These are phyloP conservation scores for Aspergillus fumigatiaffinis DNA, from an alignment of 2,329 filamentous ascomycete genomes.

Conservation along the genomic window DNA sequence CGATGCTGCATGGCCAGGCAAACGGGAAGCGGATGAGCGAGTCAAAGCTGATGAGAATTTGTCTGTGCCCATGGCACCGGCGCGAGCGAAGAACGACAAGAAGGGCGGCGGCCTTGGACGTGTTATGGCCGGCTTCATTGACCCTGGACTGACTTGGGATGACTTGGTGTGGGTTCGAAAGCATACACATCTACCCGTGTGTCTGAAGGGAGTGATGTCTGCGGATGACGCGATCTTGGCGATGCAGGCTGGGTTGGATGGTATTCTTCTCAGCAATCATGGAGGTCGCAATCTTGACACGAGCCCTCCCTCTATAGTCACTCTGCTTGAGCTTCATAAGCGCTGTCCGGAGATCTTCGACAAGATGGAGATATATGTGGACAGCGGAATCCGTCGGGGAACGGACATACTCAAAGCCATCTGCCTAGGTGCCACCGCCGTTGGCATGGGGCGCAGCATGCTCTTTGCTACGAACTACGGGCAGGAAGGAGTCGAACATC, in stretches of 20 bases:
- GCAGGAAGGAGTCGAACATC: slow-evolving; percentile 52
- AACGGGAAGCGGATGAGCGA: slow-evolving; percentile 56
- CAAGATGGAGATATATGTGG: slow-evolving; percentile 51
- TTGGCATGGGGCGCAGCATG: slow-evolving; percentile 52
- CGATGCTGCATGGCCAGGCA: slow-evolving; percentile 52
- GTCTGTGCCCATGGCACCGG: slow-evolving; percentile 43
- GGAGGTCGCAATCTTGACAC: slow-evolving; percentile 56
- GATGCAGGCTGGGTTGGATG: slow-evolving; percentile 48
- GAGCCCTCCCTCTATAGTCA: slow-evolving; percentile 47
- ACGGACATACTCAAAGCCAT: slow-evolving; percentile 54
- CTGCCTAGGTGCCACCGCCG: slow-evolving; percentile 51
- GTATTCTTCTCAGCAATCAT: slow-evolving; percentile 57
- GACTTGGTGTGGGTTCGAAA: slow-evolving; percentile 52
- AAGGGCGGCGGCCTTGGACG: slow-evolving; percentile 53
- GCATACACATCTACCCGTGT: slow-evolving; percentile 49
- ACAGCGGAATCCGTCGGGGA: slow-evolving; percentile 52
- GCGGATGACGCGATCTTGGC: slow-evolving; percentile 54
- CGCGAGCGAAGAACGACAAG: slow-evolving; percentile 46
- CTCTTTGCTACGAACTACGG: slow-evolving; percentile 53
- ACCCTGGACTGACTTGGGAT: slow-evolving; percentile 50
- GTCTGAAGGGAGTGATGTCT: slow-evolving; percentile 56
- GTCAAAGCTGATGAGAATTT: slow-evolving; percentile 46
- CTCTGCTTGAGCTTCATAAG: slow-evolving; percentile 50
- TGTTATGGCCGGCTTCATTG: slow-evolving; percentile 51
- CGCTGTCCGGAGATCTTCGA: slow-evolving; percentile 49